phyloP scores from a whole-genome alignment of 108 stramenopile species.

The Cyclotella kingstonii region DNA sequence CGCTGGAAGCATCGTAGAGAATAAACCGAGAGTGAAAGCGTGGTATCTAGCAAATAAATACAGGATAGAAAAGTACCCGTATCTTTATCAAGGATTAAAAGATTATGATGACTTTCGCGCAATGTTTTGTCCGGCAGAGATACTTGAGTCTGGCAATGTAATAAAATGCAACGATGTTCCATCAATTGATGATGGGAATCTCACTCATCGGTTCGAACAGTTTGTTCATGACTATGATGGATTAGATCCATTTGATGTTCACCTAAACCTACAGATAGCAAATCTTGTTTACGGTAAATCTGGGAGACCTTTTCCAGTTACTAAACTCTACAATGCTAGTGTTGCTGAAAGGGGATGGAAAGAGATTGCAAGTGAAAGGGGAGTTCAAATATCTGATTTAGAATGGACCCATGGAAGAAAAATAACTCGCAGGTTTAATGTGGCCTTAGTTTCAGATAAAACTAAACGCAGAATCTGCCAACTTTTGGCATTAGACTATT shows the following conservation, averaged over 20 bases:
- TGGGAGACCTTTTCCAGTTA: conserved; percentile 36
- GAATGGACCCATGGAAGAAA: conserved; percentile 35
- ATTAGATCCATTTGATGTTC: conserved; percentile 37
- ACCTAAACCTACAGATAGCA: conserved; percentile 37
- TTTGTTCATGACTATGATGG: conserved; percentile 45
- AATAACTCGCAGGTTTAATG: conserved; percentile 30
- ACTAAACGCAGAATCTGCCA: conserved; percentile 40
- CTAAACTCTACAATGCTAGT: conserved; percentile 35
- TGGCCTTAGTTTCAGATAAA: conserved; percentile 20
- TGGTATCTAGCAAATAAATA: conserved; percentile 16
- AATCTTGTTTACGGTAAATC: conserved; percentile 18
- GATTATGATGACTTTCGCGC: conserved; percentile 23
- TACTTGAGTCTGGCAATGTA: not conserved
- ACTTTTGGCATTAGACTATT: conserved; percentile 40
- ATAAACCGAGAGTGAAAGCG: conserved; percentile 21
- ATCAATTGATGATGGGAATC: conserved; percentile 39
- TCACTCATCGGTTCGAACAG: conserved; percentile 26
- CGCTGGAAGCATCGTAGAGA: not conserved
- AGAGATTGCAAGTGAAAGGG: conserved; percentile 26
- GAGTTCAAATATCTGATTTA: conserved; percentile 15
- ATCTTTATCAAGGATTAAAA: conserved; percentile 29
- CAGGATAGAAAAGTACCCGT: conserved; percentile 35
- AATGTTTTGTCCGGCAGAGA: conserved; percentile 25
- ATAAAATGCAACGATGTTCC: conserved; percentile 16
- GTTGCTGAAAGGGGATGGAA: conserved; percentile 35